phyloP scores from a whole-genome alignment of 1,139 yeast species.

The Tardiomyces depauwii region DNA sequence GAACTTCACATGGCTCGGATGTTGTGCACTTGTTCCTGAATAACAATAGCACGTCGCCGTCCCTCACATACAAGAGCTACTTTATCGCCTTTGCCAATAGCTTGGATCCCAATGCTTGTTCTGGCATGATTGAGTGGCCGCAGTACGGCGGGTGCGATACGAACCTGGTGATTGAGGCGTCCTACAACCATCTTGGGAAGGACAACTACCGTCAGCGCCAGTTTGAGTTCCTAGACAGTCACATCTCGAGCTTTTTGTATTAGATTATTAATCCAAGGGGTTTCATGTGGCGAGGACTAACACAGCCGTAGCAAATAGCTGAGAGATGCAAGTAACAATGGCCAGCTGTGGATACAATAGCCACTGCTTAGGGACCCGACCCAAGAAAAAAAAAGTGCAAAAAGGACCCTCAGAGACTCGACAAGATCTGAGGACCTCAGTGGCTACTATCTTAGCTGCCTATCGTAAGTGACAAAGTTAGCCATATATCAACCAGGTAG shows the following conservation, averaged over 20 bases:
- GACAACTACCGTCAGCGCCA: background rate
- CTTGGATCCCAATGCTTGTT: slow-evolving; percentile 8
- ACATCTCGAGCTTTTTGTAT: background rate
- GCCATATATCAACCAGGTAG: too few relatives aligned
- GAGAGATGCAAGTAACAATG: too few relatives aligned
- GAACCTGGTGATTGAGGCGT: background rate
- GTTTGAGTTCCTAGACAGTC: background rate
- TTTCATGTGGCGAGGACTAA: too few relatives aligned
- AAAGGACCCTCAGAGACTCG: too few relatives aligned
- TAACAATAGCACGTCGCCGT: slow-evolving; percentile 4
- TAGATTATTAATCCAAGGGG: too few relatives aligned
- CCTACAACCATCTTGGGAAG: background rate
- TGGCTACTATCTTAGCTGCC: too few relatives aligned
- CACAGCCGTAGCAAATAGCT: too few relatives aligned
- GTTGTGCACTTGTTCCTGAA: slow-evolving; percentile 4
- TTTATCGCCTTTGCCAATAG: slow-evolving; percentile 12
- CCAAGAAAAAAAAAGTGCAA: too few relatives aligned
- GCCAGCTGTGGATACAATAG: too few relatives aligned
- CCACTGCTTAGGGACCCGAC: too few relatives aligned
- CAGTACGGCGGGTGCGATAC: slow-evolving; percentile 29
- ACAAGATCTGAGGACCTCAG: too few relatives aligned
- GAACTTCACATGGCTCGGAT: slow-evolving; percentile 12
- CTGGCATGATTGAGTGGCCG: slow-evolving; percentile 6
- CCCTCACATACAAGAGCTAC: slow-evolving; percentile 9
- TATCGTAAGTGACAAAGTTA: too few relatives aligned